Evolutionary conservation across 768 basidiomycete genomes (phyloP), one percentile per base, ranked within the genome.

Genomic region (Naematelia aurantialba): DNA sequence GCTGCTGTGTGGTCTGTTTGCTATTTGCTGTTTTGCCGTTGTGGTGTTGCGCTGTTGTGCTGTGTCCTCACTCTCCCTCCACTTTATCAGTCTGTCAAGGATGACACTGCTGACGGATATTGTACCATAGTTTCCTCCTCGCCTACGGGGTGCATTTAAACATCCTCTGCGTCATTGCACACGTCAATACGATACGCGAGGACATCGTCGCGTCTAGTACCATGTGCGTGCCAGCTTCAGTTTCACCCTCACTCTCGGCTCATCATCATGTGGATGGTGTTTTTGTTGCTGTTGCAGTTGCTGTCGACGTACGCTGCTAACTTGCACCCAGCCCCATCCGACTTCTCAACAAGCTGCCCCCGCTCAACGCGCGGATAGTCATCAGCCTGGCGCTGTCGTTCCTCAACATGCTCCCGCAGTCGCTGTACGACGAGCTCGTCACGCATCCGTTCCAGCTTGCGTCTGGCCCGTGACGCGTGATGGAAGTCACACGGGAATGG

Each of bases 291-390:
- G n/a, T n/a, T n/a, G n/a, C n/a, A n/a, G n/a, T n/a, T n/a, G n/a
- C n/a, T n/a, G n/a, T n/a, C n/a, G n/a, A n/a, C n/a, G n/a, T n/a
- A n/a, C n/a, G n/a, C n/a, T n/a, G n/a, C n/a, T n/a, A n/a, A n/a
- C n/a, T n/a, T n/a, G n/a, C n/a, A n/a, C n/a, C n/a, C n/a, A n/a
- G 92, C 60, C 96, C 96, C 1, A 97, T 97, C 91, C 87, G 88
- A 57, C 82, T 96, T 5, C 82, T 99, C 2, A 86, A 94, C 21
- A 94, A 88, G 0, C 94, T 98, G 75, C 96, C 96, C 3, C 88
- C 91, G 0, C 82, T 99, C 0, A 86, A 94, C 64, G 89, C 92
- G 1, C 76, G 86, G 14, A 85, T 87, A 30, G 87, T 97, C 49
- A 87, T 97, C 54, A 90, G 89, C 1, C 90, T 97, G 68, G 90